phyloP scores from a whole-genome alignment of 306 rosid species.

The Biancaea sappan region DNA sequence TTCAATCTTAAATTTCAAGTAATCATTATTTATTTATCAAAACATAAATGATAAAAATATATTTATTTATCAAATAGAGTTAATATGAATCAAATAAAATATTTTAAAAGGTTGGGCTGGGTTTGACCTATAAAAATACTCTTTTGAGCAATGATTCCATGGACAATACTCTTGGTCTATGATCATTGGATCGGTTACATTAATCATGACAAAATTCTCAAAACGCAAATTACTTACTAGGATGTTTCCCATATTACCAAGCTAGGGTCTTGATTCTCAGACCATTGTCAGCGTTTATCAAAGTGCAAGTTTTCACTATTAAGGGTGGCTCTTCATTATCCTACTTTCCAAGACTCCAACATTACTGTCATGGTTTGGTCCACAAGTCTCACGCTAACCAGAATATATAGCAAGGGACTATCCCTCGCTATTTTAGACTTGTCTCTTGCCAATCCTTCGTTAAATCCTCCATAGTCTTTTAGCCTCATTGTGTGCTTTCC shows the following conservation, averaged over 20 bases:
- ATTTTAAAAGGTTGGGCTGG: no score
- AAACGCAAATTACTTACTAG: neutral
- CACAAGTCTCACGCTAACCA: neutral
- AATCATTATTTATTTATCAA: no score
- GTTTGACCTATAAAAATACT: no score
- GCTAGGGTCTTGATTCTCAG: neutral
- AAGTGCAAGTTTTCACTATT: neutral
- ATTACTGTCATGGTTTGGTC: neutral
- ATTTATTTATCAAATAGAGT: no score
- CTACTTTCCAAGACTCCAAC: neutral
- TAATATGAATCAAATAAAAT: no score
- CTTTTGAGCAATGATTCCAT: neutral
- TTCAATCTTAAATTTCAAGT: no score
- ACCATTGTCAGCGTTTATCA: neutral
- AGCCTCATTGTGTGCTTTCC: no score
- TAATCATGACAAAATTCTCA: neutral
- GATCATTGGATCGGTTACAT: neutral
- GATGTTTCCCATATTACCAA: neutral
- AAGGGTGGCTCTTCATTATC: neutral
- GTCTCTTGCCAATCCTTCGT: no score
- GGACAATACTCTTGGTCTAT: constrained; percentile 1
- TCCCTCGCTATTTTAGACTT: no score
- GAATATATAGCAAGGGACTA: no score
- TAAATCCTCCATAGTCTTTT: no score
- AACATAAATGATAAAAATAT: no score